Evolutionary conservation across 2,329 filamentous ascomycete genomes (phyloP), one percentile per base, ranked within the genome.

Genomic region (Didymellaceae sp.): DNA sequence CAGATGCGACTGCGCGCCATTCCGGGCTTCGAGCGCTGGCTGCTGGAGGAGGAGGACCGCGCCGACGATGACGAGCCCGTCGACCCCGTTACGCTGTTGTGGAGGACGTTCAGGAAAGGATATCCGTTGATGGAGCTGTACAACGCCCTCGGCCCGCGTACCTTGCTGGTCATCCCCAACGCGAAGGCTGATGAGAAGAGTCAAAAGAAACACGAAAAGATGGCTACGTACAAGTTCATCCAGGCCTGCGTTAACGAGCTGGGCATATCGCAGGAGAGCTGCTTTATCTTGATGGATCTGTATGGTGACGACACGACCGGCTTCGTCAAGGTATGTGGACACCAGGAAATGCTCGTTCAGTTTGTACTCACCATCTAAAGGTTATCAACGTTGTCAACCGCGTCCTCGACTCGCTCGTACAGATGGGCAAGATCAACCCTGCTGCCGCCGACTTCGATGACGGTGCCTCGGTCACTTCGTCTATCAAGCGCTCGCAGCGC

Each of bases 241-340:
- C 86, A 95, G 71, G 91, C 90, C 18, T 97, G 92, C 72, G 81
- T 95, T 67, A 86, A 86, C 61, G 89, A 96, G 43, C 80, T 97
- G 41, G 84, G 86, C 47, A 88, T 97, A 44, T 84, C 89, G 2
- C 80, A 90, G 4, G 83, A 87, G 38, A 91, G 96, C 55, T 92
- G 90, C 67, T 97, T 97, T 73, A 89, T 96, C 64, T 88, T 99
- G 63, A 89, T 86, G 50, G 93, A 99, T 74, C 78, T 97, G 35
- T 92, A 94, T 74, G 90, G 91, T 45, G 91, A 92, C 64, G 95
- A 97, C 74, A 99, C 94, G 1, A 97, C 91, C 34, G 94, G 94
- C 3, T 97, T 99, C 71, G 91, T 97, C 61, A 97, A 97, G 83
- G 90, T 91, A 61, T 53, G 48, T 17, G 4, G 13, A 7, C 26